These are phyloP conservation scores for Coemansia sp. DNA, from an alignment of 192 early-diverging fungal genomes.

Conservation along the genomic window DNA sequence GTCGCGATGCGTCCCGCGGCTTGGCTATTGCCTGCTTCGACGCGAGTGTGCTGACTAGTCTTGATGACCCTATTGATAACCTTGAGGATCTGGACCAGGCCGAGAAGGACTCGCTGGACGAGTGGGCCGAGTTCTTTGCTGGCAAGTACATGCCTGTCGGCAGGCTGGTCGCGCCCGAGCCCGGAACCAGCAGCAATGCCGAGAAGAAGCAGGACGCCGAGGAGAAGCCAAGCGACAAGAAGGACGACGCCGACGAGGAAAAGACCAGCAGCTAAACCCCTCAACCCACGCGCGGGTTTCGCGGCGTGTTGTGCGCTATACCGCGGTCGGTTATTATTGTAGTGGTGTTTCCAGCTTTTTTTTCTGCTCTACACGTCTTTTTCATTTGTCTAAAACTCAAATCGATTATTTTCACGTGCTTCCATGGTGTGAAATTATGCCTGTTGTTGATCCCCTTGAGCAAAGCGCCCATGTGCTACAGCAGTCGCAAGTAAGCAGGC, in stretches of 20 bases:
- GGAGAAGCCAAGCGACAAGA: neutral
- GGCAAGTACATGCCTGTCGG: constrained; percentile 78
- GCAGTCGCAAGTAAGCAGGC: too few species aligned
- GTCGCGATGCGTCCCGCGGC: constrained; percentile 93
- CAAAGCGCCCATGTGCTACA: too few species aligned
- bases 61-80: constrained; percentile 74
- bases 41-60: constrained; percentile 64
- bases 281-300: neutral
- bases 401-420: too few species aligned
- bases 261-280: constrained; percentile 12
- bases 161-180: constrained; percentile 57
- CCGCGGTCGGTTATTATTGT: too few species aligned
- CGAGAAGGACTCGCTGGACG: constrained; percentile 71
- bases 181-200: neutral
- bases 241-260: neutral
- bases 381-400: too few species aligned
- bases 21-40: constrained; percentile 89
- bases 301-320: too few species aligned
- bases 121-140: constrained; percentile 81
- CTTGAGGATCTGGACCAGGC: constrained; percentile 74
- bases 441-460: too few species aligned
- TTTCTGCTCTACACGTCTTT: too few species aligned
- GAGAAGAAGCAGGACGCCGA: constrained; percentile 3
- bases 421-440: too few species aligned
- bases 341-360: too few species aligned